A percentile compares a stretch with the other conserved stretches of the same genome.
These are phyloP conservation scores for Arthrobotrys conoides DNA, from an alignment of 2,329 filamentous ascomycete species.

Conservation along the genomic window DNA sequence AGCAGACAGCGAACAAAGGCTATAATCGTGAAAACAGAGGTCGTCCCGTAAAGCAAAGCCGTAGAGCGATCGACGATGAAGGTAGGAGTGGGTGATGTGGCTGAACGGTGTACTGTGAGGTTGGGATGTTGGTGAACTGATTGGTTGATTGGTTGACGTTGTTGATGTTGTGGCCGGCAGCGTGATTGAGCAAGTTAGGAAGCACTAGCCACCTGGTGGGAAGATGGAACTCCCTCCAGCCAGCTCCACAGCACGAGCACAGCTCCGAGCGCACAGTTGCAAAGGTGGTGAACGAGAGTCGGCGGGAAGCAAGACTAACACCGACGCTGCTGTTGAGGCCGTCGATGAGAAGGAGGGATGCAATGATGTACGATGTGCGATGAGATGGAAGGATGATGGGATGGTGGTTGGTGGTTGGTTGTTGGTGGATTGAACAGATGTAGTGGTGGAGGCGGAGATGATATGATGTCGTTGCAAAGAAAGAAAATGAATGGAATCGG, in stretches of 20 bases:
- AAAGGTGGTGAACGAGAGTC: neutral
- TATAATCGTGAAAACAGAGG: neutral
- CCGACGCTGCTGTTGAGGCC: neutral
- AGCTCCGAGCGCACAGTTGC: neutral
- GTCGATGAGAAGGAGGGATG: neutral
- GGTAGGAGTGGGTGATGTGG: slow-evolving; percentile 8
- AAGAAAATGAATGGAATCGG: slow-evolving; percentile 26
- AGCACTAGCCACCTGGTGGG: slow-evolving; percentile 21
- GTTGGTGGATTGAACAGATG: slow-evolving; percentile 10
- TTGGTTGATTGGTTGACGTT: slow-evolving; percentile 4
- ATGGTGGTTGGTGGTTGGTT: slow-evolving; percentile 14
- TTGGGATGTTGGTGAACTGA: slow-evolving; percentile 15
- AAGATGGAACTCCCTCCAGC: slow-evolving; percentile 5
- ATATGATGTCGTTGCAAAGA: slow-evolving; percentile 39
- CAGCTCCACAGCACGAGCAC: neutral
- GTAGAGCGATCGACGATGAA: neutral
- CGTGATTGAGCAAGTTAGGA: slow-evolving; percentile 54
- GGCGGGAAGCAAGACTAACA: too few relatives aligned
- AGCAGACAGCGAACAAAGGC: neutral
- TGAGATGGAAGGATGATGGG: slow-evolving; percentile 1
- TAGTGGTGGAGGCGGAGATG: slow-evolving; percentile 45
- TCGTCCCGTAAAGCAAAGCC: neutral
- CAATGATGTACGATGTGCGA: neutral
- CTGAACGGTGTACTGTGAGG: slow-evolving; percentile 4
- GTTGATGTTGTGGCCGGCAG: slow-evolving; percentile 22